Evolutionary conservation across 1,284 basidiomycete species (phyloP).

Genomic region (Salmacisia buchloeana): DNA sequence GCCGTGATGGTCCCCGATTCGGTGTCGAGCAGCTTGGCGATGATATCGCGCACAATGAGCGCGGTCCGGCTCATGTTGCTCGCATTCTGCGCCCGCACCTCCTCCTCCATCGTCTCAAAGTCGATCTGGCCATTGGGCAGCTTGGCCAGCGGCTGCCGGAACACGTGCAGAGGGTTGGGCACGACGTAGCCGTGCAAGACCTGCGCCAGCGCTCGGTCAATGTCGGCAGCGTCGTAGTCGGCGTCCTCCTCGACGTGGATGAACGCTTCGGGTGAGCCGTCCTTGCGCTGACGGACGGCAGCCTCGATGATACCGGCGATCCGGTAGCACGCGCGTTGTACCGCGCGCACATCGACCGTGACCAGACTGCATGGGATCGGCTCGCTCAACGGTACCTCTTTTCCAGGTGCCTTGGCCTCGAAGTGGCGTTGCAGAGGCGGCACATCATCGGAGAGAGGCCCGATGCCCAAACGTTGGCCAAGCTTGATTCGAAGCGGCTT

Average conservation of each 20-base stretch:
- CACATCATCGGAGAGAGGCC: conserved; percentile 47
- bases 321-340: conserved; percentile 50
- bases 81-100: conserved; percentile 49
- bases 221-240: conserved; percentile 49
- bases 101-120: conserved; percentile 49
- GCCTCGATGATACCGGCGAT: conserved; percentile 50
- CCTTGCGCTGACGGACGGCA: conserved; percentile 46
- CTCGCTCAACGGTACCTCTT: conserved; percentile 45
- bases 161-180: conserved; percentile 50
- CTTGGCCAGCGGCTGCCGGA: conserved; percentile 48
- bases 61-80: conserved; percentile 47
- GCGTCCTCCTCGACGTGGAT: conserved; percentile 50
- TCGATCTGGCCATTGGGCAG: conserved; percentile 43
- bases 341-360: conserved; percentile 46
- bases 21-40: conserved; percentile 47
- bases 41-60: conserved; percentile 47
- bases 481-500: conserved; percentile 51
- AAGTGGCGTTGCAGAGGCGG: conserved; percentile 49
- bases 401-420: conserved; percentile 47
- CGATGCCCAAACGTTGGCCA: conserved; percentile 45
- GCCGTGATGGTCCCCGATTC: conserved; percentile 49
- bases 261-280: conserved; percentile 48
- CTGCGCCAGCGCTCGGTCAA: conserved; percentile 48
- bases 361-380: conserved; percentile 49
- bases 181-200: conserved; percentile 50